Evolutionary conservation across 768 basidiomycete genomes (phyloP), one percentile per base, ranked within the genome.

Genomic region (Rhodotorula kratochvilovae): DNA sequence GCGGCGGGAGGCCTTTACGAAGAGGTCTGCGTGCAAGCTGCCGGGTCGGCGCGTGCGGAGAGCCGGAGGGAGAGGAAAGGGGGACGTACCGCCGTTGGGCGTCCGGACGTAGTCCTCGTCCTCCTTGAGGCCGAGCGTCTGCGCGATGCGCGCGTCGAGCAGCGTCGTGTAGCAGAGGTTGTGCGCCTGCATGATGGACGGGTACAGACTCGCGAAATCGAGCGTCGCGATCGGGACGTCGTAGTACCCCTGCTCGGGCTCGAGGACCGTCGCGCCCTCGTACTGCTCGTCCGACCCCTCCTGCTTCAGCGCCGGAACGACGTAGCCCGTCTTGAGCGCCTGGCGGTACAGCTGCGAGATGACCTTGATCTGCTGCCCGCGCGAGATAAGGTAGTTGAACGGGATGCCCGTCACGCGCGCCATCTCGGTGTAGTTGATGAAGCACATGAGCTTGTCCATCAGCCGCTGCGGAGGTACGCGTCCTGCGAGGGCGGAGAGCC

Each of bases 151-250:
- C 79, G 87, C 89, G 72, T 96, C 91, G 48, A 97, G 80, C n/a
- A 98, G 84, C 0, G 96, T 97, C 1, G 96, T 97, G 79, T 98
- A 99, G 80, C 96, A 99, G 1, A 99, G 83, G 79, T 99, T 99
- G 81, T 99, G 96, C 5, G 95, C 96, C 94, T 97, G 97, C 96
- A 99, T 99, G 82, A 99, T 98, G 0, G 96, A 98, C 7, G 96
- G 96, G 81, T 99, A 99, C 71, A 99, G 85, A 3, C 94, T 97
- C 68, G 92, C 93, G 82, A 99, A 99, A 85, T 99, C 96, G 58
- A 99, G 86, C 0, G 96, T 98, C 21, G 96, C 94, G 77, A 99
- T 97, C 3, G 96, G 96, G 0, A 88, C 86, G 78, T 96, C 92
- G 79, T 98, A 99, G 81, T 92, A 99, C 0, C 95, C 96, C 78